These are phyloP conservation scores for Brassica incana DNA, from an alignment of 345 rosid genomes.

Conservation along the genomic window DNA sequence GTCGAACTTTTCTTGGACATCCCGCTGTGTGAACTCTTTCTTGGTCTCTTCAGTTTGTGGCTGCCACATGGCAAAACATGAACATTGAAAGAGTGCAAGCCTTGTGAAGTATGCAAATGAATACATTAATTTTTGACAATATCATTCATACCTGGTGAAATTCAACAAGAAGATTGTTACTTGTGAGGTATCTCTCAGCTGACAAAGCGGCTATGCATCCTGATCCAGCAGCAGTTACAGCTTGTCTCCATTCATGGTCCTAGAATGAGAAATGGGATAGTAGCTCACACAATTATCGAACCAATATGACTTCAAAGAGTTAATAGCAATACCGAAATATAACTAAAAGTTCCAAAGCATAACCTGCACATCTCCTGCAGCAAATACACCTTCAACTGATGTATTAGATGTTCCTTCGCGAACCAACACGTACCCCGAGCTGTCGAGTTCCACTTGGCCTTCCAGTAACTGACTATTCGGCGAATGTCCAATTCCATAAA, in stretches of 20 bases:
- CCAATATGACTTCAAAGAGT: constrained; percentile 27
- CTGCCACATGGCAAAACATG: constrained; percentile 43
- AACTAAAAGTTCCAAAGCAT: constrained; percentile 21
- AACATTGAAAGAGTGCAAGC: constrained; percentile 19
- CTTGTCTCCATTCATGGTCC: constrained; percentile 99
- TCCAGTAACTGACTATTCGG: constrained; percentile 88
- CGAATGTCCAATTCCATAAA: constrained; percentile 96
- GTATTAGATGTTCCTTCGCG: constrained; percentile 77
- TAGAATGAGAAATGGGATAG: constrained; percentile 33
- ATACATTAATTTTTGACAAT: neutral
- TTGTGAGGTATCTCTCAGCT: constrained; percentile 88
- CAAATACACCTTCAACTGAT: constrained; percentile 91
- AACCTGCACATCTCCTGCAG: constrained; percentile 99
- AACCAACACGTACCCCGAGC: constrained; percentile 76
- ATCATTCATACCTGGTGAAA: constrained; percentile 77
- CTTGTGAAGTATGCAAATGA: constrained; percentile 18
- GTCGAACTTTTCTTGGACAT: constrained; percentile 85
- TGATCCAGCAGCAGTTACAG: constrained; percentile 94
- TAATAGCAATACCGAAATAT: neutral
- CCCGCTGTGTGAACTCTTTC: constrained; percentile 84
- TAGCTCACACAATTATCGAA: constrained; percentile 23
- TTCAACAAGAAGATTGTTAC: constrained; percentile 81
- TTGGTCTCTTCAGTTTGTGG: constrained; percentile 82
- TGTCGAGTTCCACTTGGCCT: constrained; percentile 92
- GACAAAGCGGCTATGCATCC: constrained; percentile 98